phyloP scores from a whole-genome alignment of 352 stramenopile genomes.

The Phytophthora idaei region DNA sequence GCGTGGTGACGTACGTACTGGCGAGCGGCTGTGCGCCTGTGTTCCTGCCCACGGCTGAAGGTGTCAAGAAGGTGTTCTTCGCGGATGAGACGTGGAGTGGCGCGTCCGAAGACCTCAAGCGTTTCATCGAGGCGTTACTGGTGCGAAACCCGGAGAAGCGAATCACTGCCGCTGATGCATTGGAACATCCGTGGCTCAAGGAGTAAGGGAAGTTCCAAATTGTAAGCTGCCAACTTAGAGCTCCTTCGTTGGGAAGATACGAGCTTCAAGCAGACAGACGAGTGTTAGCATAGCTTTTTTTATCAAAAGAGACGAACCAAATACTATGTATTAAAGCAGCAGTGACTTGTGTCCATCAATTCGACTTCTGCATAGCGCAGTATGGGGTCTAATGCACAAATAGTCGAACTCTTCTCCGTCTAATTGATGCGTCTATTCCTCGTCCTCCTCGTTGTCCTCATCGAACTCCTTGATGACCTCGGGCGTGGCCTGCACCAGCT shows the following conservation, averaged over 20 bases:
- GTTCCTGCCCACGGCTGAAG: constrained; percentile 66
- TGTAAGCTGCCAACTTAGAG: constrained; percentile 14
- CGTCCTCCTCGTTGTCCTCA: constrained; percentile 31
- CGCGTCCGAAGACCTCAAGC: constrained; percentile 63
- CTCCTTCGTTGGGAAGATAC: too few relatives aligned
- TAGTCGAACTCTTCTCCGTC: not conserved
- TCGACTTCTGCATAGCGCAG: too few relatives aligned
- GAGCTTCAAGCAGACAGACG: not conserved
- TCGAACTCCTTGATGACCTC: constrained; percentile 84
- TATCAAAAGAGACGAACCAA: constrained; percentile 35
- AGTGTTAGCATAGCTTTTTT: constrained; percentile 42
- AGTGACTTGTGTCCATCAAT: constrained; percentile 1
- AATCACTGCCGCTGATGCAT: constrained; percentile 66
- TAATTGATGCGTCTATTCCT: constrained; percentile 13
- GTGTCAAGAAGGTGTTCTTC: constrained; percentile 80
- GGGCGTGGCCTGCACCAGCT: constrained; percentile 79
- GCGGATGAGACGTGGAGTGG: constrained; percentile 68
- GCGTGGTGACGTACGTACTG: constrained; percentile 92
- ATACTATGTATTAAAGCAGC: constrained; percentile 46
- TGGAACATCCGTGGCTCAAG: constrained; percentile 78
- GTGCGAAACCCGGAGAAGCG: constrained; percentile 82
- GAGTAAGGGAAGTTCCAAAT: constrained; percentile 27
- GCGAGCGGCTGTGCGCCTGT: constrained; percentile 81
- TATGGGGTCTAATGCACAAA: too few relatives aligned
- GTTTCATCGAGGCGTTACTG: constrained; percentile 74